Evolutionary conservation across 768 basidiomycete genomes (phyloP), one percentile per base, ranked within the genome.

Genomic region (Jaapia argillacea): DNA sequence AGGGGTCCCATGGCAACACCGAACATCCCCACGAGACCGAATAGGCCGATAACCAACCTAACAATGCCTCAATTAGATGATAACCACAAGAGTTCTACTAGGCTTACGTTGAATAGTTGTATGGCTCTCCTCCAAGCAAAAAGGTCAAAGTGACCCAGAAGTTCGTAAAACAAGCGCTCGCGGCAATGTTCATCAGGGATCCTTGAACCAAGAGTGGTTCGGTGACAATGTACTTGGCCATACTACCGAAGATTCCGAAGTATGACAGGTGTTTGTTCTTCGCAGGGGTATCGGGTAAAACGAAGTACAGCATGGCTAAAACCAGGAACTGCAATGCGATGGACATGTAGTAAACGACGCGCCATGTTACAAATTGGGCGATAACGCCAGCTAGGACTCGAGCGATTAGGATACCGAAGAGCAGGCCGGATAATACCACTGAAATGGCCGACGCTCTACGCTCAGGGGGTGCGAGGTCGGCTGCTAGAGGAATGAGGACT

Each of bases 261-360:
- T 91, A 91, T 2, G 76, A 74, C 48, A 87, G 43, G 37, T 74
- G 62, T 18, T 54, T 59, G 54, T 84, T 82, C 57, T 85, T 89
- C 10, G 81, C 74, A 1, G 87, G 89, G 53, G 85, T 90, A 59
- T 93, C 88, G 1, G 88, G 88, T n/a, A 90, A 62, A 43, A 79
- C 50, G 18, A 75, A 58, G 54, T 82, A 90, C 33, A 78, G 62
- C 20, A 81, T 68, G 4, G 70, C 27, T 5, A 82, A 61, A 10
- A 87, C 75, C 21, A 72, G 43, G 44, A 48, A 62, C 55, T 90
- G 89, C 13, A 85, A 63, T 4, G 79, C 85, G 37, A 88, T 75
- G 2, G 85, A 74, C 59, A 87, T 66, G 61, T 79, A 89, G 55
- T 87, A 91, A 24, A 86, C 79, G 25, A 82, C 75, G 18, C 79